Evolutionary conservation across 2,329 filamentous ascomycete species (phyloP), one percentile per base, ranked within the genome.

Genomic region (Ophiostoma sp.): DNA sequence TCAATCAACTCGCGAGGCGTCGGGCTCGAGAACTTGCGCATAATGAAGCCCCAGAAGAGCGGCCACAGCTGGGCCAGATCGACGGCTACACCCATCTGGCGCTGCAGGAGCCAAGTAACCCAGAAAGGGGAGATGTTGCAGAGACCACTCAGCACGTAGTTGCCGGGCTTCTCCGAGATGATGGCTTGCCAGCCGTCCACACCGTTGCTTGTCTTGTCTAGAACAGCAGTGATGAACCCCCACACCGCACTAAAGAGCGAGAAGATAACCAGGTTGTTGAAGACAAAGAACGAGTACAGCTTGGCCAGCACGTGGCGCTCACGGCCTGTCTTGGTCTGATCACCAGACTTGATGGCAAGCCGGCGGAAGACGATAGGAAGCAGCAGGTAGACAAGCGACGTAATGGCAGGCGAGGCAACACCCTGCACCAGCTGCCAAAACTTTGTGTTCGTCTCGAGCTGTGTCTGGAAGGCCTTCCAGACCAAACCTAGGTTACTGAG

Each of bases 261-360:
- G 78, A 98, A 98, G 69, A 98, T 88, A 72, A 99, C 82, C 68
- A 99, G 79, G 76, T 98, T 98, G 84, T 99, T 99, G 83, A 99
- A 93, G 66, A 97, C 86, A 78, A 99, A 99, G 81, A 99, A 99
- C 18, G 91, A 85, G 79, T 96, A 99, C 2, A 99, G 84, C 78
- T 96, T 96, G 71, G 87, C 88, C 69, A 95, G 84, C 66, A 99
- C 95, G 77, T 98, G 94, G 42, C 92, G 85, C 77, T 99, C 95
- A 67, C 95, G 87, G 40, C 92, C 91, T 0, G 92, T 96, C 79
- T 98, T 99, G 64, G 92, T 96, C 72, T 90, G 85, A 76, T 98
- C 94, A 72, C 95, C 95, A 4, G 91, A 90, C 72, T 86, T 86
- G 70, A 93, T 89, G 5, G 92, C 90, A 49, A 99, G 83, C 36